Conservation (phyloP, 31 red algal genomes). For the Porphyra umbilicalis region DNA sequence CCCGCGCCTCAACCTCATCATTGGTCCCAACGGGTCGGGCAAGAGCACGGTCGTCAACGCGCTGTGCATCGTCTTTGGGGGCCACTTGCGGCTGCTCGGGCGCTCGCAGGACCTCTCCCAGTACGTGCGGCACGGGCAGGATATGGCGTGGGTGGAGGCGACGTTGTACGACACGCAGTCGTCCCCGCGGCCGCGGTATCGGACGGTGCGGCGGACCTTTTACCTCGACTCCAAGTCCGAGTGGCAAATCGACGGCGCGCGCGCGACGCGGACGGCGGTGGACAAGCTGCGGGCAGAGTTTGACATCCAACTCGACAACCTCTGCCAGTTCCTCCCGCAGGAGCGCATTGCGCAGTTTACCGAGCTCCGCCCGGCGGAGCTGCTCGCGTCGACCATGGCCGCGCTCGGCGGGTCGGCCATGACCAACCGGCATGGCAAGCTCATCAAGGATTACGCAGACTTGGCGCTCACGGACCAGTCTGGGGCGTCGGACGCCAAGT, state of each 20-base stretch:
- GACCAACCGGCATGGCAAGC: constrained; percentile 10
- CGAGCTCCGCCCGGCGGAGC: constrained; percentile 57
- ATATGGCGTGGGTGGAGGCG: constrained; percentile 54
- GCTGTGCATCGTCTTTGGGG: constrained; percentile 76
- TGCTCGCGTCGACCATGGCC: constrained; percentile 59
- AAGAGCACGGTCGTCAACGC: constrained; percentile 88
- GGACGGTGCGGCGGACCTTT: constrained; percentile 41
- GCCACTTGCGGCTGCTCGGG: constrained; percentile 50
- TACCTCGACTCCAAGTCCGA: constrained; percentile 39
- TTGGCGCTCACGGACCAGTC: constrained; percentile 4
- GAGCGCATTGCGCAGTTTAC: constrained; percentile 87
- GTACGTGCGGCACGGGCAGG: constrained; percentile 71
- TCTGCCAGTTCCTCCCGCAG: constrained; percentile 96
- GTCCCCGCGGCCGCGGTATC: neutral
- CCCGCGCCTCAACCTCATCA: constrained; percentile 81
- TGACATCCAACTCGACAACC: constrained; percentile 96
- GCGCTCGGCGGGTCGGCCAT: constrained; percentile 56
- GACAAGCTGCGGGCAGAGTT: constrained; percentile 29
- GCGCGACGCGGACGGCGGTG: constrained; percentile 12
- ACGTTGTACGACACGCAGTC: constrained; percentile 44
- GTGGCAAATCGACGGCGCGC: constrained; percentile 52
- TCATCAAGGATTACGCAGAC: constrained; percentile 31
- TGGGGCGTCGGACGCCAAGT: constrained; percentile 13
- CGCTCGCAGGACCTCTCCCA: constrained; percentile 53
- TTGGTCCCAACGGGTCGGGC: constrained; percentile 93